Base-by-base conservation (phyloP, 139 green algal genomes). In the Chlamydomonas asymmetrica region DNA sequence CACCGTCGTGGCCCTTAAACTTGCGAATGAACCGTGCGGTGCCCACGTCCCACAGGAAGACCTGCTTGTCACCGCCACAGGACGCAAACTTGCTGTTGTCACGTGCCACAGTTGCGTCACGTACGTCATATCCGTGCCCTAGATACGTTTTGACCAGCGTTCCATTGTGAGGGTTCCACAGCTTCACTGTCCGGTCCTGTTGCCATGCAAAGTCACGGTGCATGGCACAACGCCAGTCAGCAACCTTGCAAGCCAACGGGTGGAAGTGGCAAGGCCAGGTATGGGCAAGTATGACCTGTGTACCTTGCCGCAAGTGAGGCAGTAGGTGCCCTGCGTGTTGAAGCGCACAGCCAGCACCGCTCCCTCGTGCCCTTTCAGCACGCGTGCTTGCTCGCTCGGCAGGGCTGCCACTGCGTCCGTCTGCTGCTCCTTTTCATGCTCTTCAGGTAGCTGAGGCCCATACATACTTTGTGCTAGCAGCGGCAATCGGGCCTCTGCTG, bases 41-140 rank as follows among this genome's bases (percentile, higher is more conserved):
- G 4, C 83, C 75, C 2, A 99, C 96, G 71, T 99, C 96, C 95
- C 95, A 98, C 31, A 95, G 68, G 74, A 98, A 96, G 5, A 98
- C 79, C 71, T 93, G 82, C 74, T 83, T 85, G 82, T 99, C 96
- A 29, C 90, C 93, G 2, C 96, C 96, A 69, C 90, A 93, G 0
- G 91, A 96, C 0, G 91, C 92, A 82, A 99, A 94, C 83, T 93
- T 91, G 84, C 81, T 88, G 85, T 98, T 98, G 83, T 98, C 94
- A 0, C 61, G 62, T 7, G 79, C 79, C 5, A 94, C 82, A 20
- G 75, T 78, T 2, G 87, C 87, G 45, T 95, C 92, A 3, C 89
- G 82, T 7, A 98, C 93, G 20, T 98, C 94, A 56, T 97, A 94
- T 20, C 91, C 94, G 81, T 98, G 94, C 0, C 93, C 94, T 20